Percentiles rank a stretch among this genome's conserved stretches.
Evolutionary conservation across 768 basidiomycete species (phyloP).

Genomic region (Melanogaster broomeanus): DNA sequence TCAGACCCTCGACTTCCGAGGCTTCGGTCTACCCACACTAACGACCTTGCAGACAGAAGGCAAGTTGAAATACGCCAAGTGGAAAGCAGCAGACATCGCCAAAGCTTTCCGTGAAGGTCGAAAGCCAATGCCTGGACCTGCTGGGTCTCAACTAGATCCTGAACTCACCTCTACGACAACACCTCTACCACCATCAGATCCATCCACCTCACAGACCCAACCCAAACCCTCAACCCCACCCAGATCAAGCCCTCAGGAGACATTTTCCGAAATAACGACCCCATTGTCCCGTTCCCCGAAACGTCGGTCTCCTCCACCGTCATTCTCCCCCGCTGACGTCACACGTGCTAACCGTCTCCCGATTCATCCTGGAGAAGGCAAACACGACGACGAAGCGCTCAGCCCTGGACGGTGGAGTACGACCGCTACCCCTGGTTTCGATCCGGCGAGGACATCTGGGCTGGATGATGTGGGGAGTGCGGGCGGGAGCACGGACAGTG

Average conservation of each 20-base stretch:
- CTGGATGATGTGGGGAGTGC: conserved; percentile 17
- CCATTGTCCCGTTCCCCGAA: conserved; percentile 28
- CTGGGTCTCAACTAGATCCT: conserved; percentile 41
- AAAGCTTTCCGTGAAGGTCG: conserved; percentile 95
- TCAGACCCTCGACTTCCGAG: background rate
- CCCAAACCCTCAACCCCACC: conserved; percentile 17
- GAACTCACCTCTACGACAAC: conserved; percentile 11
- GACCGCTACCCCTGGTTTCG: conserved; percentile 70
- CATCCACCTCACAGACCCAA: conserved; percentile 10
- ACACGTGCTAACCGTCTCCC: conserved; percentile 30
- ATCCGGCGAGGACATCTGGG: conserved; percentile 17
- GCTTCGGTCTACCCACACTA: background rate
- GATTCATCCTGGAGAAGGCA: conserved; percentile 20
- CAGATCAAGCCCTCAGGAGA: conserved; percentile 26
- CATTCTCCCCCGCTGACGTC: conserved; percentile 30
- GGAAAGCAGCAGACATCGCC: conserved; percentile 96
- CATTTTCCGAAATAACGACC: conserved; percentile 19
- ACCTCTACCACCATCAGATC: conserved; percentile 15
- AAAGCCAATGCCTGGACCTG: conserved; percentile 77
- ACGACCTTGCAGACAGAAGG: conserved; percentile 61
- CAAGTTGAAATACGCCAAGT: conserved; percentile 92
- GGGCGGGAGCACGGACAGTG: conserved; percentile 18
- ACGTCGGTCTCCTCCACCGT: conserved; percentile 34
- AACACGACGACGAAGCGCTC: conserved; percentile 33
- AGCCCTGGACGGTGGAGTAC: conserved; percentile 75